Percentiles rank a stretch among this genome's conserved stretches.
phyloP scores from a whole-genome alignment of 2,329 filamentous ascomycete species.

The Cadophora gregata region DNA sequence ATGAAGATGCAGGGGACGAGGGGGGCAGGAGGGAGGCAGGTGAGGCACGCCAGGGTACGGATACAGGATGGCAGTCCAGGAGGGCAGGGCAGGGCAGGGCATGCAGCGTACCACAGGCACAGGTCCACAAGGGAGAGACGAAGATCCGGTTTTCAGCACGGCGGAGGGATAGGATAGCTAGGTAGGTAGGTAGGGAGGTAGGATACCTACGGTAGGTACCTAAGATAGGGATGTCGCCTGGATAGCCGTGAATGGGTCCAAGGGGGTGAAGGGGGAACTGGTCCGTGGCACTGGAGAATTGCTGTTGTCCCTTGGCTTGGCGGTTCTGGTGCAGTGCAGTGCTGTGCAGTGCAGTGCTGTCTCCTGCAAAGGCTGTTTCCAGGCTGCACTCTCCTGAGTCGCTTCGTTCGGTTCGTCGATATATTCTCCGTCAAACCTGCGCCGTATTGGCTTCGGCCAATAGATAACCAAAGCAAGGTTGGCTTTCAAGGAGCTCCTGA shows the following conservation, averaged over 20 bases:
- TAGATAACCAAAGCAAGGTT: constrained; percentile 28
- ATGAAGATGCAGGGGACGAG: neutral
- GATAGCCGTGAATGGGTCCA: neutral
- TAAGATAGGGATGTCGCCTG: neutral
- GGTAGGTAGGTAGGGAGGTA: too few relatives aligned
- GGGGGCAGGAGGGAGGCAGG: constrained; percentile 1
- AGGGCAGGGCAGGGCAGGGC: neutral
- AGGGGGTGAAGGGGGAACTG: neutral
- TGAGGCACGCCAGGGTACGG: neutral
- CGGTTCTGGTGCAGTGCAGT: neutral
- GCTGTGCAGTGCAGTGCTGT: neutral
- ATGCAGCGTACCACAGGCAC: constrained; percentile 4
- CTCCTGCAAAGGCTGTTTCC: constrained; percentile 15
- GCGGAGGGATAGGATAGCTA: constrained; percentile 1
- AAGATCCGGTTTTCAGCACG: constrained; percentile 12
- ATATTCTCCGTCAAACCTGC: constrained; percentile 17
- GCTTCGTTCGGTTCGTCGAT: constrained; percentile 14
- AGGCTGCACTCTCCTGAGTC: constrained; percentile 10
- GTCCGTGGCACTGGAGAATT: constrained; percentile 30
- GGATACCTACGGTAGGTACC: too few relatives aligned
- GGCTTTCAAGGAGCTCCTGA: constrained; percentile 26
- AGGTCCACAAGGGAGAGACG: neutral
- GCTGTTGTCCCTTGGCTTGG: neutral
- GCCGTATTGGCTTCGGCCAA: constrained; percentile 15
- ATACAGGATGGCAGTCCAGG: neutral